Conservation (phyloP, 2,329 filamentous ascomycete species). For the Penicillium sp. region DNA sequence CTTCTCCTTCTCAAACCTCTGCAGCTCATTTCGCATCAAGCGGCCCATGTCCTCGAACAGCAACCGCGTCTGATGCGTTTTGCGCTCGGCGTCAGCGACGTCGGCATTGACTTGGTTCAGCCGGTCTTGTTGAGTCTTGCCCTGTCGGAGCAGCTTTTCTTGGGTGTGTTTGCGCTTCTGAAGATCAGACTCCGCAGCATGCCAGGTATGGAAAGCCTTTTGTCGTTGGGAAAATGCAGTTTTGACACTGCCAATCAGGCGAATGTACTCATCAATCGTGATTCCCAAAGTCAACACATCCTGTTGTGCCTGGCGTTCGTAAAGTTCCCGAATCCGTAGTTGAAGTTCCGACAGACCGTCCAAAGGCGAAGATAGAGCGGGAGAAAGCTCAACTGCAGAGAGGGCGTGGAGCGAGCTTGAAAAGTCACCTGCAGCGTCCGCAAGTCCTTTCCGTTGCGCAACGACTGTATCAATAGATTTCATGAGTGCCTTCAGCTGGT, state of each 20-base stretch:
- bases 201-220: constrained; percentile 94
- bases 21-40: constrained; percentile 84
- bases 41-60: constrained; percentile 97
- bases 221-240: constrained; percentile 88
- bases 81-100: constrained; percentile 90
- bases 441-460: constrained; percentile 83
- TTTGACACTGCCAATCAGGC: constrained; percentile 91
- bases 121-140: constrained; percentile 92
- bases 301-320: constrained; percentile 94
- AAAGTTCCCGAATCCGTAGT: constrained; percentile 88
- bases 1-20: constrained; percentile 94
- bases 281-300: constrained; percentile 95
- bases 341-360: constrained; percentile 92
- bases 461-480: constrained; percentile 95
- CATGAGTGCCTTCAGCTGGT: constrained; percentile 81
- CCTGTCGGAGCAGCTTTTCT: constrained; percentile 92
- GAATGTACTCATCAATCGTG: constrained; percentile 97
- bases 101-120: constrained; percentile 89
- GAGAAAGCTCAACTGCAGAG: constrained; percentile 87
- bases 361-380: constrained; percentile 79
- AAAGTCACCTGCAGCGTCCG: constrained; percentile 91
- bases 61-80: constrained; percentile 82
- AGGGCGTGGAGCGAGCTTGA: constrained; percentile 88
- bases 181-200: constrained; percentile 82
- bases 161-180: constrained; percentile 84